phyloP scores from a whole-genome alignment of 176 grass and related monocot species.

The Oryza glaberrima region DNA sequence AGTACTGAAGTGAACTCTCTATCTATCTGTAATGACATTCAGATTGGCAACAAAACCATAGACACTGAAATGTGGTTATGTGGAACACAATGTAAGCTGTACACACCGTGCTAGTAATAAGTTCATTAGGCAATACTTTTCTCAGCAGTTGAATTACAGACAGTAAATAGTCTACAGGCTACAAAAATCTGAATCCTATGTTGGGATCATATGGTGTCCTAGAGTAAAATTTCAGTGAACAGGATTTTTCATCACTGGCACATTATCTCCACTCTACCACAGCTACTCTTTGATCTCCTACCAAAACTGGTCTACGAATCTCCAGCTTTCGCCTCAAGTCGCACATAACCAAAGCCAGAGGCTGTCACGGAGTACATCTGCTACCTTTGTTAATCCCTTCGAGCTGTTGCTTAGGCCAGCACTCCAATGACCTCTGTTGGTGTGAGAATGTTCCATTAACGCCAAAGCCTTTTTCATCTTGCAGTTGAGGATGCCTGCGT shows the following conservation, averaged over 20 bases:
- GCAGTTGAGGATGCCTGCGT: slow-evolving; percentile 6
- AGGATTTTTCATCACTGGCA: neutral
- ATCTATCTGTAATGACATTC: neutral
- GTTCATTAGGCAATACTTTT: neutral
- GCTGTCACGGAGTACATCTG: neutral
- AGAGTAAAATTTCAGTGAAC: neutral
- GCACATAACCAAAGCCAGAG: neutral
- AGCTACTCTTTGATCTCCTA: neutral
- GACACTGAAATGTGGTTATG: neutral
- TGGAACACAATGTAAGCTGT: slow-evolving; percentile 19
- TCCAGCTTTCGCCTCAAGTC: neutral
- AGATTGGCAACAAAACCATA: neutral
- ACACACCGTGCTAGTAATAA: neutral
- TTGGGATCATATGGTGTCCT: neutral
- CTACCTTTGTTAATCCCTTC: neutral
- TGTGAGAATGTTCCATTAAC: slow-evolving; percentile 8
- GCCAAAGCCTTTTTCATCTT: slow-evolving; percentile 5
- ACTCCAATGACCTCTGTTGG: neutral
- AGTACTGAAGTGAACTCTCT: neutral
- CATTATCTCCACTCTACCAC: neutral
- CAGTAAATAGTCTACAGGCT: slow-evolving; percentile 17
- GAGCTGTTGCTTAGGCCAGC: neutral
- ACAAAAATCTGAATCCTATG: slow-evolving; percentile 20
- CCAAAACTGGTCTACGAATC: neutral
- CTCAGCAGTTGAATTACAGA: slow-evolving; percentile 16